A percentile compares a stretch with the other conserved stretches of the same genome.
These are phyloP conservation scores for Colletotrichum sublineola DNA, from an alignment of 2,329 filamentous ascomycete genomes.

Conservation along the genomic window DNA sequence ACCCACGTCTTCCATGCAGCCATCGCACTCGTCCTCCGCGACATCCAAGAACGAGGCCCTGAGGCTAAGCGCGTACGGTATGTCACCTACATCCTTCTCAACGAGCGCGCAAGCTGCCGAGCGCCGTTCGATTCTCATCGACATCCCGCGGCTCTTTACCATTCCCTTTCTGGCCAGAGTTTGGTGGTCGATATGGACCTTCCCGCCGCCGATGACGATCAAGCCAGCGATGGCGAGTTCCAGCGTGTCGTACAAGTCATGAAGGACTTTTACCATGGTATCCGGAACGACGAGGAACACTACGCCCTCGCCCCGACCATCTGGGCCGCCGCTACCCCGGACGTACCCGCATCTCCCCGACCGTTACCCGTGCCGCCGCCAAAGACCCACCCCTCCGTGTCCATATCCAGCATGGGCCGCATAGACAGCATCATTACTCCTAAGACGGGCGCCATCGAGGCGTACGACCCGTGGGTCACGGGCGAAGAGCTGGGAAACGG, in stretches of 20 bases:
- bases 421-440: conserved; percentile 53
- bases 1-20: conserved; percentile 53
- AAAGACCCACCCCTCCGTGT: conserved; percentile 46
- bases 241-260: conserved; percentile 44
- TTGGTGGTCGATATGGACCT: conserved; percentile 48
- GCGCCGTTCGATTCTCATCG: conserved; percentile 44
- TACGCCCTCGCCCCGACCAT: conserved; percentile 46
- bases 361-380: conserved; percentile 46
- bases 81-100: conserved; percentile 51
- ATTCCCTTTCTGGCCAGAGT: conserved; percentile 48
- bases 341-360: conserved; percentile 25
- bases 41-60: conserved; percentile 41
- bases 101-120: conserved; percentile 47
- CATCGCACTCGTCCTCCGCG: conserved; percentile 48
- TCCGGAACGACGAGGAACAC: conserved; percentile 50
- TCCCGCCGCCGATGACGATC: not conserved
- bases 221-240: conserved; percentile 44
- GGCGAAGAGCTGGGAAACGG: conserved; percentile 59
- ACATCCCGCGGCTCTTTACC: conserved; percentile 49
- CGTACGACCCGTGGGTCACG: conserved; percentile 58
- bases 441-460: conserved; percentile 46
- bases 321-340: conserved; percentile 43
- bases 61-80: conserved; percentile 45
- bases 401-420: conserved; percentile 52
- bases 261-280: conserved; percentile 47